Percentiles rank a stretch among this genome's conserved stretches.
phyloP scores from a whole-genome alignment of 176 grass and related monocot species.

The Neostapfia colusana region DNA sequence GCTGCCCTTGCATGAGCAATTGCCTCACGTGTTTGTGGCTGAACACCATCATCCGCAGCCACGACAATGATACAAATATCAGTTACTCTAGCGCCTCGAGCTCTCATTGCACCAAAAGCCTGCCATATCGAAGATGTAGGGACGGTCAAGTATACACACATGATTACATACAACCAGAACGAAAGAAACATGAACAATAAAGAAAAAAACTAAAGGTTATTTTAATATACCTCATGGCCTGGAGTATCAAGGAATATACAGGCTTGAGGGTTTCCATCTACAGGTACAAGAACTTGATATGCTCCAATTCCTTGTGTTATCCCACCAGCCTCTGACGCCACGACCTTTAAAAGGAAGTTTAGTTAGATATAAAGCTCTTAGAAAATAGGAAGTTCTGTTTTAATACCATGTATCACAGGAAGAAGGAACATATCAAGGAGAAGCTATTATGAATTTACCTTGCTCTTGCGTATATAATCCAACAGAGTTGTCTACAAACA shows the following conservation, averaged over 20 bases:
- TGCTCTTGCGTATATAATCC: constrained; percentile 94
- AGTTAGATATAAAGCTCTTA: constrained; percentile 40
- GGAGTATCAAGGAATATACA: constrained; percentile 98
- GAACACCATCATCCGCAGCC: constrained; percentile 92
- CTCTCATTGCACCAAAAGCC: constrained; percentile 99
- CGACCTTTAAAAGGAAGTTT: constrained; percentile 64
- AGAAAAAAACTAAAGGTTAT: not conserved
- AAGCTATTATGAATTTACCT: constrained; percentile 56
- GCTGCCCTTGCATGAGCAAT: constrained; percentile 98
- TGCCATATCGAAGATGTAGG: constrained; percentile 48
- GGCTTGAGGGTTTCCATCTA: constrained; percentile 75
- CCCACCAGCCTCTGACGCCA: constrained; percentile 93
- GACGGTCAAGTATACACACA: not conserved
- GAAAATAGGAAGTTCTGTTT: constrained; percentile 22
- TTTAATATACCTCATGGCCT: constrained; percentile 74
- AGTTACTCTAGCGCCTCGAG: constrained; percentile 86
- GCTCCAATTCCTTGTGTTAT: constrained; percentile 99
- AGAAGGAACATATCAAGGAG: constrained; percentile 8
- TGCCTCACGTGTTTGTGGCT: constrained; percentile 88
- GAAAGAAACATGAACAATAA: not conserved
- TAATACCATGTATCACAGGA: constrained; percentile 5
- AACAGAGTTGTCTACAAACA: constrained; percentile 76
- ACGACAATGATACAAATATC: constrained; percentile 94
- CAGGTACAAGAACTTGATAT: constrained; percentile 88
- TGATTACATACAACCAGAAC: not conserved